Evolutionary conservation across 2,329 filamentous ascomycete species (phyloP).

Genomic region (Talaromyces verruculosus): DNA sequence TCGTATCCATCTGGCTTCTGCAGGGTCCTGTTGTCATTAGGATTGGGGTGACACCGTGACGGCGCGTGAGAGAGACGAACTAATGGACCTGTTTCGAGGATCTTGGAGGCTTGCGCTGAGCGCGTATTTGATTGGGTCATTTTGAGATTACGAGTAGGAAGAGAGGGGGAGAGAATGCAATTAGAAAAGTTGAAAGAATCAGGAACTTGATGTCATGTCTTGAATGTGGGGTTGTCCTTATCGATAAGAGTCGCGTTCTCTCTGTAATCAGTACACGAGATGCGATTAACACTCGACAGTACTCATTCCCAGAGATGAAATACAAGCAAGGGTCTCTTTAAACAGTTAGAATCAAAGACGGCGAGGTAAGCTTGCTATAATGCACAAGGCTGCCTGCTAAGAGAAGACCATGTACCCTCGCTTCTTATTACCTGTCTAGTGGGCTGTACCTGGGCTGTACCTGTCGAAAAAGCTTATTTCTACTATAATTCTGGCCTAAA

Average conservation of each 20-base stretch:
- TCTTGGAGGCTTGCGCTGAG: constrained; percentile 16
- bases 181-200: background rate
- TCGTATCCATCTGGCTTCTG: constrained; percentile 45
- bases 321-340: background rate
- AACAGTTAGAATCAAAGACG: background rate
- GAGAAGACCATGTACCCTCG: background rate
- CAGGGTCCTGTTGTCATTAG: constrained; percentile 32
- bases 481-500: background rate
- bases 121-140: constrained; percentile 1
- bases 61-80: background rate
- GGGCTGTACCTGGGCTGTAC: constrained; percentile 1
- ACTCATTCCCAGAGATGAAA: background rate
- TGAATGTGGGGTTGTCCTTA: constrained; percentile 4
- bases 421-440: background rate
- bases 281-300: too few relatives aligned
- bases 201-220: constrained; percentile 10
- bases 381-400: background rate
- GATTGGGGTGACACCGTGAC: background rate
- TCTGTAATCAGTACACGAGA: background rate
- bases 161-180: background rate
- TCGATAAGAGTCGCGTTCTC: background rate
- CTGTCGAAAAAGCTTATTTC: background rate
- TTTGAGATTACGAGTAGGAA: background rate
- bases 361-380: background rate
- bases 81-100: constrained; percentile 19